Conservation (phyloP, 345 rosid species). For the Rubroshorea leprosula region DNA sequence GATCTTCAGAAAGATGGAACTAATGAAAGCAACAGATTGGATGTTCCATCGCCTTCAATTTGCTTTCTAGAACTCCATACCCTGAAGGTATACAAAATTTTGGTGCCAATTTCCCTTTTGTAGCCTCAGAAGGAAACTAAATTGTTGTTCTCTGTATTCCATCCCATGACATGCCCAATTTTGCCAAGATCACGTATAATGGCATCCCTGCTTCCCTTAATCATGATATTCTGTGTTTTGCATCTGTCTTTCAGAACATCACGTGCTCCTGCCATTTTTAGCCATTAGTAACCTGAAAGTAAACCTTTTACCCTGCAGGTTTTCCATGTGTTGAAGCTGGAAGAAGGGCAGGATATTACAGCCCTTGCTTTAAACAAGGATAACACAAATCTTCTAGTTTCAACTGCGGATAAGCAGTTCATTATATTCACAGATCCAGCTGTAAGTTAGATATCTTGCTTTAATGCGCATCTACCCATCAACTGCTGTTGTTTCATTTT, state of each 20-base stretch:
- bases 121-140: too few species aligned
- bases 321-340: constrained; percentile 66
- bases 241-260: too few species aligned
- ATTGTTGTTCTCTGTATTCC: too few species aligned
- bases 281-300: not conserved
- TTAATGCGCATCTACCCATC: not conserved
- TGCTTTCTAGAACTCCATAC: constrained; percentile 82
- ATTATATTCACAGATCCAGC: constrained; percentile 91
- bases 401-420: constrained; percentile 87
- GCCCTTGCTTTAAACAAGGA: constrained; percentile 75
- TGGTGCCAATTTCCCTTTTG: too few species aligned
- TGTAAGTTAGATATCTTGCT: constrained; percentile 41
- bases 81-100: constrained; percentile 45
- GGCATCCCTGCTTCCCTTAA: too few species aligned
- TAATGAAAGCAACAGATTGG: constrained; percentile 33
- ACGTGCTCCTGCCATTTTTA: too few species aligned
- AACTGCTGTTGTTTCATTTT: not conserved
- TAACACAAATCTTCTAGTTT: constrained; percentile 84
- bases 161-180: too few species aligned
- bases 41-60: constrained; percentile 64
- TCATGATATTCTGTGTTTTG: too few species aligned
- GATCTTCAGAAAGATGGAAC: too few species aligned
- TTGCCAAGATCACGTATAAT: too few species aligned
- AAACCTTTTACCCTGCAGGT: constrained; percentile 46
- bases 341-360: constrained; percentile 72